Evolutionary conservation across 1,139 yeast genomes (phyloP), one percentile per base, ranked within the genome.

Genomic region (Kodamaea fungicola): DNA sequence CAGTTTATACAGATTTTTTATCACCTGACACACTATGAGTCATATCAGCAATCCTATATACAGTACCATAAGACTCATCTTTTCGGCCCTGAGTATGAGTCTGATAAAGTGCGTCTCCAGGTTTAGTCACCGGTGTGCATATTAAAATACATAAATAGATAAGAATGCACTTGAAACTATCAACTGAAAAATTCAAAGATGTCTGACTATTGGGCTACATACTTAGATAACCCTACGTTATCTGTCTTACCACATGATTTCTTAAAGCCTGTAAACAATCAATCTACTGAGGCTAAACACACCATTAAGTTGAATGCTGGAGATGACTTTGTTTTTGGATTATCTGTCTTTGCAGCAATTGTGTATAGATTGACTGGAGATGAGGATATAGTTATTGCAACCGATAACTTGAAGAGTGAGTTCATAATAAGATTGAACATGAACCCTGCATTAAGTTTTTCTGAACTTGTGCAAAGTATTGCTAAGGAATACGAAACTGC

Each of bases 221-320:
- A 77, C 46, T 75, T 90, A 59, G 85, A 83, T 47, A 83, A 77
- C 52, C 90, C 95, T 34, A 88, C 97, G 3, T 70, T 89, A 41
- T 86, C 95, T 39, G 87, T 83, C 22, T 71, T 90, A 40, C 97
- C 97, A 9, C 85, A 84, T 49, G 97, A 90, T 59, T 90, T 76
- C 59, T 79, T 85, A 46, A 80, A 84, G 54, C 95, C 96, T 2
- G 67, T 80, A n/a, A 78, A 78, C 42, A 80, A 80, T 46, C 79
- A 79, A 45, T 73, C 82, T 8, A 80, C 81, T 16, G 88, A 84
- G 60, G 80, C 90, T 30, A 65, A 69, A 23, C 61, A 71, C 46
- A 54, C 71, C 7, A 66, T 75, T 38, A 48, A 61, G 8, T 46
- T 78, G 28, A 22, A 42, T 19, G 37, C 40, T 12, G 39, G 55